A percentile compares a stretch with the other conserved stretches of the same genome.
Conservation (phyloP, 202 grass and related monocot genomes). For the Elaeis oleifera region DNA sequence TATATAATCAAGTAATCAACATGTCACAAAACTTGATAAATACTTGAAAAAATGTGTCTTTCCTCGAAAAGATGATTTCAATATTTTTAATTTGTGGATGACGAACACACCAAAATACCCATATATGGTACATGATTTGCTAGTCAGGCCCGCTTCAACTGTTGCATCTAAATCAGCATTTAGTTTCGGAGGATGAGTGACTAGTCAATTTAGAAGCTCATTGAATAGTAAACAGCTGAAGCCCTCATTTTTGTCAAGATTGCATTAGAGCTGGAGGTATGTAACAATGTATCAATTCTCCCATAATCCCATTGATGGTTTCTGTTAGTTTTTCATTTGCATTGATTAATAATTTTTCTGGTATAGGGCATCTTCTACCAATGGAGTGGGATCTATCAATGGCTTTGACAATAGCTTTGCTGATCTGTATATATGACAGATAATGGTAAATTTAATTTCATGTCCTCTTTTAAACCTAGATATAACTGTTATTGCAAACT, state of each 20-base stretch:
- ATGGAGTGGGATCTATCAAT: too few species aligned
- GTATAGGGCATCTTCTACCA: too few species aligned
- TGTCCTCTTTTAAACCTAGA: too few species aligned
- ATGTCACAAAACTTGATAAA: slow-evolving; percentile 35
- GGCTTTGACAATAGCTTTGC: too few species aligned
- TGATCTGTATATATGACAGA: too few species aligned
- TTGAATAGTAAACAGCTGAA: slow-evolving; percentile 45
- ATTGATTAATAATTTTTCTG: too few species aligned
- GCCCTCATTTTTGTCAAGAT: slow-evolving; percentile 40
- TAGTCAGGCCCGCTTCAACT: slow-evolving; percentile 39
- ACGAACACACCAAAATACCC: slow-evolving; percentile 37
- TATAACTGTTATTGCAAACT: too few species aligned
- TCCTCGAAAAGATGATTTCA: slow-evolving; percentile 48
- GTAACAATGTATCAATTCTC: background rate
- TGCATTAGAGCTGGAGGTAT: slow-evolving; percentile 35
- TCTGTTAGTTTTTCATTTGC: background rate
- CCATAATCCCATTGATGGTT: too few species aligned
- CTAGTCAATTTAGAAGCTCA: slow-evolving; percentile 34
- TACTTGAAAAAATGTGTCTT: slow-evolving; percentile 45
- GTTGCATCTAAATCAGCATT: slow-evolving; percentile 27
- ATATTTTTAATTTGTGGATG: slow-evolving; percentile 60
- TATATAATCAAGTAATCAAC: slow-evolving; percentile 35
- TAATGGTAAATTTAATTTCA: too few species aligned
- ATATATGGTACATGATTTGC: slow-evolving; percentile 40
- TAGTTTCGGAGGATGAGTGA: slow-evolving; percentile 13